Conservation (phyloP, 1,284 basidiomycete species). For the Takashimella koratensis region DNA sequence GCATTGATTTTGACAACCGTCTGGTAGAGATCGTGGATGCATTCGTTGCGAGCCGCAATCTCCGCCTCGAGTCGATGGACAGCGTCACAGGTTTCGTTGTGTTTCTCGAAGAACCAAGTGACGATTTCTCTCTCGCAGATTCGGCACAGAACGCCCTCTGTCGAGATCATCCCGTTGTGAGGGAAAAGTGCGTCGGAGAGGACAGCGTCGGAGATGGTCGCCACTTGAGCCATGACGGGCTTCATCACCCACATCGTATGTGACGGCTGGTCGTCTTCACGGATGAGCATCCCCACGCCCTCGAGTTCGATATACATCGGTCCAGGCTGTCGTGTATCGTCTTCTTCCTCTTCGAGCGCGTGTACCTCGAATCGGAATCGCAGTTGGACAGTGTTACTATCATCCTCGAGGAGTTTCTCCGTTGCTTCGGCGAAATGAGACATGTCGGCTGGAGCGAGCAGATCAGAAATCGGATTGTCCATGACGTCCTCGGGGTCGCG, state of each 20-base stretch:
- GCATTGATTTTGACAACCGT: conserved; percentile 70
- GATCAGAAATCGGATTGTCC: conserved; percentile 73
- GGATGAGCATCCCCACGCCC: conserved; percentile 98
- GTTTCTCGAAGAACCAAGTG: conserved; percentile 99
- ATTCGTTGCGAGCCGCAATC: conserved; percentile 89
- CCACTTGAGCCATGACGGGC: conserved; percentile 59
- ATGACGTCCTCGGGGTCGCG: conserved; percentile 77
- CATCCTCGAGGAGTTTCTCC: conserved; percentile 77
- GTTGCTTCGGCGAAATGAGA: conserved; percentile 86
- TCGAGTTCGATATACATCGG: conserved; percentile 82
- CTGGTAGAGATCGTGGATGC: conserved; percentile 76
- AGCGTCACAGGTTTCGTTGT: conserved; percentile 98
- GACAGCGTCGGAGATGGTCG: conserved; percentile 18
- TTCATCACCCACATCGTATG: conserved; percentile 99
- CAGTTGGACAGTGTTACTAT: conserved; percentile 90
- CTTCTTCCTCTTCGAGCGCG: conserved; percentile 33
- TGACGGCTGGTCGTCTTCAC: conserved; percentile 80
- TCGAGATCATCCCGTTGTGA: conserved; percentile 68
- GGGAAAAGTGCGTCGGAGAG: conserved; percentile 58
- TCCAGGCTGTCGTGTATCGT: conserved; percentile 44
- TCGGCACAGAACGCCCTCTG: conserved; percentile 87
- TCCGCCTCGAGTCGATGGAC: conserved; percentile 95
- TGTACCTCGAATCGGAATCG: conserved; percentile 71
- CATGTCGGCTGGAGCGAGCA: conserved; percentile 79
- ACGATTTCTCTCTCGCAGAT: conserved; percentile 97